phyloP scores from a whole-genome alignment of 345 rosid genomes.

The Physaria fendleri region DNA sequence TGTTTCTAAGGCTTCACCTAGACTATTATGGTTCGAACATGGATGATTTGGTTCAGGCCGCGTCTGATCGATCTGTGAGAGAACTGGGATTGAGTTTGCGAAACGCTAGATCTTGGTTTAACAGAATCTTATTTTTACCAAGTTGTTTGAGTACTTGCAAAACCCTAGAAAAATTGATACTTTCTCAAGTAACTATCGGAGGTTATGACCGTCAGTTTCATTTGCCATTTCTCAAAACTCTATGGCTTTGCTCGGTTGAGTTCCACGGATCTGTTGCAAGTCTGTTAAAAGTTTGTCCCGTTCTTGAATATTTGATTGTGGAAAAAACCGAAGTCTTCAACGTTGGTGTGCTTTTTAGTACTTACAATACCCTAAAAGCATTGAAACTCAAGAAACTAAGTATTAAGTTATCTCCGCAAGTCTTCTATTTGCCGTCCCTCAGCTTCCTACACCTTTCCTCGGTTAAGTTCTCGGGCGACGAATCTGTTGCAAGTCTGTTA shows the following conservation, averaged over 20 bases:
- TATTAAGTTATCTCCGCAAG: not conserved
- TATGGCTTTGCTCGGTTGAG: not conserved
- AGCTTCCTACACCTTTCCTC: not conserved
- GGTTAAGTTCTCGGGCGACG: not conserved
- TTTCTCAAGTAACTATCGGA: not conserved
- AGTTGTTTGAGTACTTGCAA: constrained; percentile 5
- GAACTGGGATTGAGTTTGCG: too few relatives aligned
- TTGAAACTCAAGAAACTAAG: not conserved
- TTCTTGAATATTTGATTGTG: too few relatives aligned
- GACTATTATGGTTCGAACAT: not conserved
- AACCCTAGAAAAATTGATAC: constrained; percentile 4
- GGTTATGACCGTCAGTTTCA: not conserved
- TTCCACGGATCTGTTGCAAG: not conserved
- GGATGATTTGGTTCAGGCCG: not conserved
- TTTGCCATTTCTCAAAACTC: too few relatives aligned
- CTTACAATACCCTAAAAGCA: not conserved
- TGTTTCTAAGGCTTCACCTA: not conserved
- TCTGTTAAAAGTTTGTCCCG: too few relatives aligned
- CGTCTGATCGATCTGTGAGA: too few relatives aligned
- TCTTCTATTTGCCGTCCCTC: not conserved
- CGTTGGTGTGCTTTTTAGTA: not conserved
- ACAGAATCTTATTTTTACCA: not conserved
- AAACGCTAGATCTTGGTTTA: too few relatives aligned
- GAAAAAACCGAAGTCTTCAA: too few relatives aligned
- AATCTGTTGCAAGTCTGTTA: not conserved